phyloP scores from a whole-genome alignment of 2,329 filamentous ascomycete genomes.

The Akanthomyces lecanii region DNA sequence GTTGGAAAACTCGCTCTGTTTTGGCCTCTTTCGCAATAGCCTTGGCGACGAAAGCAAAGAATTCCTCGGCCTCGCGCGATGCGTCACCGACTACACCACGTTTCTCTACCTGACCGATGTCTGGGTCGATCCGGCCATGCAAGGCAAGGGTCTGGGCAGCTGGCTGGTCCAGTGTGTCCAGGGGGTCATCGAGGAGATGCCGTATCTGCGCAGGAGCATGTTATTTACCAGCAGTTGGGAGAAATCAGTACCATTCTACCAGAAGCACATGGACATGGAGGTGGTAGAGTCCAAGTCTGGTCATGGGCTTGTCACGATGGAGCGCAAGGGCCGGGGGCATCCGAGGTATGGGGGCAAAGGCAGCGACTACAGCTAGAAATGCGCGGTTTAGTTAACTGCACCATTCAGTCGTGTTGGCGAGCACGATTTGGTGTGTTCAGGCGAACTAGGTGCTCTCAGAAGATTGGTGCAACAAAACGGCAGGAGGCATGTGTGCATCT shows the following conservation, averaged over 20 bases:
- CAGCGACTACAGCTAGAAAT: background rate
- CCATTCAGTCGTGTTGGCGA: background rate
- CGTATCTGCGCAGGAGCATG: conserved; percentile 50
- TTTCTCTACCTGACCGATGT: conserved; percentile 62
- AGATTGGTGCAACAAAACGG: no score
- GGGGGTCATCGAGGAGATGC: conserved; percentile 48
- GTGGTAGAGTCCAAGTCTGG: conserved; percentile 22
- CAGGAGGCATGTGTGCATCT: background rate
- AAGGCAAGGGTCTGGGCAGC: conserved; percentile 53
- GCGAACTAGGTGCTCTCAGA: no score
- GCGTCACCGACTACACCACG: conserved; percentile 61
- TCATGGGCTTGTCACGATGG: conserved; percentile 20
- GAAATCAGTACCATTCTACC: conserved; percentile 32
- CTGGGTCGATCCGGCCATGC: conserved; percentile 52
- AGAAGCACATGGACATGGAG: conserved; percentile 29
- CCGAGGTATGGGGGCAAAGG: conserved; percentile 7
- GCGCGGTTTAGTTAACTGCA: background rate
- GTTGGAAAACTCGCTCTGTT: conserved; percentile 50
- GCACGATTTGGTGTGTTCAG: background rate
- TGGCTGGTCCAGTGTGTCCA: conserved; percentile 58
- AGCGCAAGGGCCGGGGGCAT: conserved; percentile 22
- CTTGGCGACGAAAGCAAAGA: background rate
- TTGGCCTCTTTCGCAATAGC: conserved; percentile 45
- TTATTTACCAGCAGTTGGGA: conserved; percentile 40
- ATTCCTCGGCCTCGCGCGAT: conserved; percentile 35